Percentiles rank a stretch among this genome's conserved stretches.
Evolutionary conservation across 208 protist species (phyloP).

Genomic region (Crithidia bombi): DNA sequence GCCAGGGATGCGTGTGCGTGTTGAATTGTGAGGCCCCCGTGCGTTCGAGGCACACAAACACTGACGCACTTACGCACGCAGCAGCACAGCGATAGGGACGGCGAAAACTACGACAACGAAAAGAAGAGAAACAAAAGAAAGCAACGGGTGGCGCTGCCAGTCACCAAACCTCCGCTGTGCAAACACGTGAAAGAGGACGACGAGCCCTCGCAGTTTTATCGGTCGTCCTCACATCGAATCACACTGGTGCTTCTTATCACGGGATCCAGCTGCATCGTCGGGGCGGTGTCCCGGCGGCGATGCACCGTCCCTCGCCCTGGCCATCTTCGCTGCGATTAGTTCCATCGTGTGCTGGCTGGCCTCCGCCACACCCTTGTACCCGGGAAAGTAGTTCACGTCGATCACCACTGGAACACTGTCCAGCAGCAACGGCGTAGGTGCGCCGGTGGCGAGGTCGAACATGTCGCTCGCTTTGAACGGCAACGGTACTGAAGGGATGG

Average conservation of each 20-base stretch:
- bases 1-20: too few species aligned
- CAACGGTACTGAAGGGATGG: slow-evolving; percentile 1
- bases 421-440: slow-evolving; percentile 55
- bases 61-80: too few species aligned
- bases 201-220: too few species aligned
- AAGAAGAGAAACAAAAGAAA: too few species aligned
- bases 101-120: too few species aligned
- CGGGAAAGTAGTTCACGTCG: slow-evolving; percentile 90
- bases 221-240: slow-evolving; percentile 11
- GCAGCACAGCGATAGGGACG: too few species aligned
- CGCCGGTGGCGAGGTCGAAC: slow-evolving; percentile 68
- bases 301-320: background rate
- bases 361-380: slow-evolving; percentile 65
- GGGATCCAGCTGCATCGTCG: background rate
- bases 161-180: background rate
- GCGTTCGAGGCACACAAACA: too few species aligned
- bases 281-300: background rate
- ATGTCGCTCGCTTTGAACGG: slow-evolving; percentile 39
- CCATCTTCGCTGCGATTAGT: slow-evolving; percentile 31
- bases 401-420: slow-evolving; percentile 67
- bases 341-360: slow-evolving; percentile 55
- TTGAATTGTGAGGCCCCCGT: too few species aligned
- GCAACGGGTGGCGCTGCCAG: background rate
- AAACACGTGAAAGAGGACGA: too few species aligned
- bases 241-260: slow-evolving; percentile 17